Conservation (phyloP, 176 grass and related monocot genomes). For the Oryza officinalis region DNA sequence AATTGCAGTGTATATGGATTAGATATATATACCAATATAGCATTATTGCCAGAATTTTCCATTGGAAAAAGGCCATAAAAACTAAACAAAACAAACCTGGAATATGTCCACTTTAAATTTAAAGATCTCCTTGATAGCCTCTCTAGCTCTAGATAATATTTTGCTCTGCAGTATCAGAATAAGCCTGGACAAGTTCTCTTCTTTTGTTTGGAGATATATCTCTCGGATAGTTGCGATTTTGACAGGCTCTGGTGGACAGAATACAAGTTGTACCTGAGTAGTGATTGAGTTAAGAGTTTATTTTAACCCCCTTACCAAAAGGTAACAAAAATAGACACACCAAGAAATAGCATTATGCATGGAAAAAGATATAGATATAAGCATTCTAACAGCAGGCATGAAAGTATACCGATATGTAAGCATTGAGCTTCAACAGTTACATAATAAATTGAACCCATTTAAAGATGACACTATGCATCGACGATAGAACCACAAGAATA, state of each 20-base stretch:
- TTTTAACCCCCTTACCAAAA: neutral
- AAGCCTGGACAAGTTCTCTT: conserved; percentile 57
- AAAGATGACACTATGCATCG: neutral
- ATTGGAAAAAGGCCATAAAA: neutral
- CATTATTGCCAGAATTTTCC: neutral
- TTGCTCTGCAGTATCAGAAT: conserved; percentile 67
- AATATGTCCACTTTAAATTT: conserved; percentile 73
- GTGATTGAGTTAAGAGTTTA: conserved; percentile 29
- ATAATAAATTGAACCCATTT: conserved; percentile 14
- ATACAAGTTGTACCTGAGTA: conserved; percentile 67
- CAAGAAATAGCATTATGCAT: conserved; percentile 3
- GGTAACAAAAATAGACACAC: neutral
- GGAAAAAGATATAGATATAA: conserved; percentile 9
- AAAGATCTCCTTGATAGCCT: conserved; percentile 71
- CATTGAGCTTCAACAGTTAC: neutral
- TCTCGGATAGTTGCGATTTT: conserved; percentile 59
- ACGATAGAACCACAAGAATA: neutral
- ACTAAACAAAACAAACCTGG: conserved; percentile 48
- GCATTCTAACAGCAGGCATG: neutral
- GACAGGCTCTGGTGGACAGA: conserved; percentile 61
- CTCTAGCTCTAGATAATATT: conserved; percentile 63
- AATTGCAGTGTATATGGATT: neutral
- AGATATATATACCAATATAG: neutral
- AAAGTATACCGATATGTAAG: neutral
- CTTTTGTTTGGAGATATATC: conserved; percentile 38